These are phyloP conservation scores for Cyberlindnera petersonii DNA, from an alignment of 805 yeast species.

Conservation along the genomic window DNA sequence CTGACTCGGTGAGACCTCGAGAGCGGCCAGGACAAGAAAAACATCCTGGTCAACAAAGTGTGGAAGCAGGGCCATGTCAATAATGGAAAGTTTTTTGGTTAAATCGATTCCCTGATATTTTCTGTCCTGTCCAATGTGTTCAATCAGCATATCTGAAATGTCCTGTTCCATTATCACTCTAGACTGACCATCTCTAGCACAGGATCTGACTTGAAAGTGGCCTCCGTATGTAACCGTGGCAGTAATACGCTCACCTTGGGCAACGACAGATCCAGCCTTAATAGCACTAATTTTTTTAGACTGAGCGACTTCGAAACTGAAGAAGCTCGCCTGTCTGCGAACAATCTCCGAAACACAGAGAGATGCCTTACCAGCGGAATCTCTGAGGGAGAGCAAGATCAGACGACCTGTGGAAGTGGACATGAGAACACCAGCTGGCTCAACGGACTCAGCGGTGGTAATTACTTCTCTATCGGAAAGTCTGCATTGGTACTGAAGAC, in stretches of 20 bases:
- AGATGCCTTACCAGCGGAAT: conserved; percentile 60
- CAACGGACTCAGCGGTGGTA: conserved; percentile 53
- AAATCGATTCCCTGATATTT: conserved; percentile 44
- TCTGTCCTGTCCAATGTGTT: conserved; percentile 34
- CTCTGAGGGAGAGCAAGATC: conserved; percentile 58
- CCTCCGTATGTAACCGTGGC: conserved; percentile 42
- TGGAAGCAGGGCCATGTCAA: conserved; percentile 56
- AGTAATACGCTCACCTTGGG: conserved; percentile 46
- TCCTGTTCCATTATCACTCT: conserved; percentile 35
- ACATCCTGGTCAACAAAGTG: conserved; percentile 34
- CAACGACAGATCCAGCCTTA: conserved; percentile 47
- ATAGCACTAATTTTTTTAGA: conserved; percentile 52
- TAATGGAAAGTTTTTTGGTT: conserved; percentile 43
- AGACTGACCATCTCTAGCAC: conserved; percentile 42
- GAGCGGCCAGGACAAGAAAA: conserved; percentile 46
- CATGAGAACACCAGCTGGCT: conserved; percentile 69
- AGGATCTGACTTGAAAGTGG: conserved; percentile 44
- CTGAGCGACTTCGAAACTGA: conserved; percentile 27
- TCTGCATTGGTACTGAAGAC: conserved; percentile 35
- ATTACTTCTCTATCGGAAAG: conserved; percentile 52
- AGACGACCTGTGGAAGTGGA: conserved; percentile 71
- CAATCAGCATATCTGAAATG: conserved; percentile 34
- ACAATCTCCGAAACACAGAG: conserved; percentile 27
- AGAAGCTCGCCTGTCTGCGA: conserved; percentile 33
- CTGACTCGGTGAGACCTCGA: conserved; percentile 24